A percentile compares a stretch with the other conserved stretches of the same genome.
phyloP scores from a whole-genome alignment of 1,284 basidiomycete genomes.

The Papiliotrema terrestris region DNA sequence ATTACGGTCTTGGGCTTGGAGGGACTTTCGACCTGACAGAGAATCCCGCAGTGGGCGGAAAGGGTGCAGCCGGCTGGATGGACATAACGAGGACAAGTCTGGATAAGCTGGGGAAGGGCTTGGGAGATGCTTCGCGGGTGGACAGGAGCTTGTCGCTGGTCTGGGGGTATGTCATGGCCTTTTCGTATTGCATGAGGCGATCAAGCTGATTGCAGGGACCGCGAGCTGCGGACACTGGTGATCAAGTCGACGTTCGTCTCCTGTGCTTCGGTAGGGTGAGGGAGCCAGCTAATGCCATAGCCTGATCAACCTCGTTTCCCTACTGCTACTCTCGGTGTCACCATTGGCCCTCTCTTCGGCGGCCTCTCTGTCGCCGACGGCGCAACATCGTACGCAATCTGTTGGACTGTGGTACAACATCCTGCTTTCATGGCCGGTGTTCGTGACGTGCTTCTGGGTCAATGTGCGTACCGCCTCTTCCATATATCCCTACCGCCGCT shows the following conservation, averaged over 20 bases:
- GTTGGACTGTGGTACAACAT: slow-evolving; percentile 47
- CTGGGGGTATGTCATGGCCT: slow-evolving; percentile 34
- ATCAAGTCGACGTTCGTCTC: slow-evolving; percentile 41
- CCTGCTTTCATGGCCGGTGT: slow-evolving; percentile 46
- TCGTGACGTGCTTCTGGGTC: slow-evolving; percentile 46
- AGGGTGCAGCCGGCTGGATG: neutral
- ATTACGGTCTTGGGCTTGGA: neutral
- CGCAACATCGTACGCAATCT: slow-evolving; percentile 24
- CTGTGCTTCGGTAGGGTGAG: neutral
- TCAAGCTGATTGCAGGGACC: slow-evolving; percentile 32
- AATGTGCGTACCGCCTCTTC: slow-evolving; percentile 30
- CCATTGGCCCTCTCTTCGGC: slow-evolving; percentile 41
- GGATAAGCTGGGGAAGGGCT: slow-evolving; percentile 19
- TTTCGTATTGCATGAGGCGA: neutral
- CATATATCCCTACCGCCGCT: neutral
- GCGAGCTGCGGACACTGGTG: slow-evolving; percentile 41
- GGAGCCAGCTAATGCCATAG: slow-evolving; percentile 10
- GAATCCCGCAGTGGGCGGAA: neutral
- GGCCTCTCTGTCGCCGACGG: slow-evolving; percentile 11
- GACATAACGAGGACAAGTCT: slow-evolving; percentile 8
- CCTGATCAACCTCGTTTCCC: slow-evolving; percentile 47
- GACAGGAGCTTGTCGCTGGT: slow-evolving; percentile 39
- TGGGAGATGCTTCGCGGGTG: slow-evolving; percentile 34
- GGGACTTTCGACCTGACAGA: neutral
- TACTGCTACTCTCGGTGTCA: slow-evolving; percentile 42